Percentiles rank a stretch among this genome's conserved stretches.
phyloP scores from a whole-genome alignment of 2,329 filamentous ascomycete genomes.

The Hypoxylon sp. region DNA sequence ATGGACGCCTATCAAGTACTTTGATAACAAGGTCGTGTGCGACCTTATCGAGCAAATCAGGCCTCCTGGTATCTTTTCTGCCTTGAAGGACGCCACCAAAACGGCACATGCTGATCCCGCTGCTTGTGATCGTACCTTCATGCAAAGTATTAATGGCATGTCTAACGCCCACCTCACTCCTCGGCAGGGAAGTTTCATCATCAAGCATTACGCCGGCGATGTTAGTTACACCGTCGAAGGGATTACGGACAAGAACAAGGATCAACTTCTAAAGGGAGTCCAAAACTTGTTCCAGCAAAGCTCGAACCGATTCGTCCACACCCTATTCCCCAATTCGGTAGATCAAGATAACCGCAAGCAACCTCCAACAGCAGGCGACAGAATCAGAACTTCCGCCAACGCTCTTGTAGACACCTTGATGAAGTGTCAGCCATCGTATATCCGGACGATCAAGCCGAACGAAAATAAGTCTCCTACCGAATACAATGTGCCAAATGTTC shows the following conservation, averaged over 20 bases:
- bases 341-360: slow-evolving; percentile 96
- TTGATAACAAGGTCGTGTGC: slow-evolving; percentile 99
- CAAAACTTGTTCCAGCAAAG: slow-evolving; percentile 88
- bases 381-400: slow-evolving; percentile 95
- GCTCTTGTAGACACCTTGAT: slow-evolving; percentile 94
- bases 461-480: slow-evolving; percentile 97
- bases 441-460: slow-evolving; percentile 99
- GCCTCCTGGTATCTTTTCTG: slow-evolving; percentile 93
- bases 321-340: slow-evolving; percentile 90
- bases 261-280: slow-evolving; percentile 93
- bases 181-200: slow-evolving; percentile 95
- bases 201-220: slow-evolving; percentile 99
- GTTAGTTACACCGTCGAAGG: slow-evolving; percentile 94
- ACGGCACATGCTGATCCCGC: slow-evolving; percentile 97
- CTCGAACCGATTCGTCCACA: slow-evolving; percentile 87
- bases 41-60: slow-evolving; percentile 94
- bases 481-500: slow-evolving; percentile 91
- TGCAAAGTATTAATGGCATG: slow-evolving; percentile 91
- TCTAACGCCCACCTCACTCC: slow-evolving; percentile 92
- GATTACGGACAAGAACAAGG: slow-evolving; percentile 99
- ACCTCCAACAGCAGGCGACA: slow-evolving; percentile 94
- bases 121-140: slow-evolving; percentile 95
- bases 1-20: slow-evolving; percentile 99
- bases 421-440: slow-evolving; percentile 98
- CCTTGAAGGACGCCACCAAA: slow-evolving; percentile 96